Evolutionary conservation across 2,329 filamentous ascomycete genomes (phyloP), one percentile per base, ranked within the genome.

Genomic region (Stemphylium lycopersici): DNA sequence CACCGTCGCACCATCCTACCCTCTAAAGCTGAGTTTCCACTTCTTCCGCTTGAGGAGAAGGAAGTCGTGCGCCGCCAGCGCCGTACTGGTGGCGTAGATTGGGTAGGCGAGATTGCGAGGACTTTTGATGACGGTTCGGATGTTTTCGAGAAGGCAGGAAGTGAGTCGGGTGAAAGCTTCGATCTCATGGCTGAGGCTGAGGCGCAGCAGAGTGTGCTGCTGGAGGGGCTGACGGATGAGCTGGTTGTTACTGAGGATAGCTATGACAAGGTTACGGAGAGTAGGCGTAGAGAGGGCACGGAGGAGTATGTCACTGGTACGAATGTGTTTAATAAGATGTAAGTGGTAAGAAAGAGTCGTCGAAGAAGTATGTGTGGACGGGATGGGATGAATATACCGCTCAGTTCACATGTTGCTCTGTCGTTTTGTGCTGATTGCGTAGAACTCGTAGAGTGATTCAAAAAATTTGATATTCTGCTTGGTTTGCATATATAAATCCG

Each of bases 1-100:
- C 91, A 97, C 75, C 82, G 89, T 24, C 83, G 88, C 46, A 73
- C 69, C 1, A 61, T 78, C n/a, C 62, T 76, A 2, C 73, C 73
- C 0, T 50, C 67, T 3, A 66, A 64, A 29, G 54, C 59, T 2
- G 66, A 74, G 20, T 41, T 70, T 6, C 68, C 72, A 7, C 37
- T 68, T 0, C 68, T 75, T 18, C 63, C 77, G 2, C 63, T 74
- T 4, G 75, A 80, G 55, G 79, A 80, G 51, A 76, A 79, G 22
- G 72, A 79, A 49, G 64, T 80, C 1, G 76, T 77, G 53, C 61
- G 67, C 36, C 63, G 69, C 12, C 51, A 55, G 12, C 62, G 70
- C 0, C 60, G 63, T 7, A 66, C 58, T 5, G 75, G 75, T 5
- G 74, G 75, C 6, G 56, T 68, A 0, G 73, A 76, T 40, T 77